Conservation (phyloP, 176 grass and related monocot genomes). For the Paspalum vaginatum region DNA sequence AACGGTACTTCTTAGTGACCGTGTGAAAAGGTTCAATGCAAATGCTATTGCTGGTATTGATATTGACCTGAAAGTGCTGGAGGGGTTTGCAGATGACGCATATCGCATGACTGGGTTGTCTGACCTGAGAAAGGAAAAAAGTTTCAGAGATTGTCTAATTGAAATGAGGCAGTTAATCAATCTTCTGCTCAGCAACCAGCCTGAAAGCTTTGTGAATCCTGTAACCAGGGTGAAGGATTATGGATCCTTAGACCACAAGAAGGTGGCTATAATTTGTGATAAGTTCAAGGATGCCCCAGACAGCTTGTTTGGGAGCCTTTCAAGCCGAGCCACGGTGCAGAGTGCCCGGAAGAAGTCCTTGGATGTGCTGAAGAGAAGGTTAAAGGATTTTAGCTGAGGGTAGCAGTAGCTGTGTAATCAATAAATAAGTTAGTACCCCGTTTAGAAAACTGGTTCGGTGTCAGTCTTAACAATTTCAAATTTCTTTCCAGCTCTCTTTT, state of each 20-base stretch:
- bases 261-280: slow-evolving; percentile 75
- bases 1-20: slow-evolving; percentile 68
- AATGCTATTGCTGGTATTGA: slow-evolving; percentile 69
- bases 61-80: slow-evolving; percentile 72
- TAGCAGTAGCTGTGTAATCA: slow-evolving; percentile 6
- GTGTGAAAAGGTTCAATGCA: slow-evolving; percentile 79
- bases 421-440: not conserved
- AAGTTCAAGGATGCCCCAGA: slow-evolving; percentile 88
- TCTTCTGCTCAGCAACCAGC: slow-evolving; percentile 85
- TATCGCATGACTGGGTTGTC: slow-evolving; percentile 56
- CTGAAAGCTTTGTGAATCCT: slow-evolving; percentile 80
- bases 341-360: slow-evolving; percentile 86
- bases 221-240: slow-evolving; percentile 74
- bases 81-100: slow-evolving; percentile 65
- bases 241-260: slow-evolving; percentile 78
- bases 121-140: slow-evolving; percentile 61
- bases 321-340: slow-evolving; percentile 63
- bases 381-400: slow-evolving; percentile 92
- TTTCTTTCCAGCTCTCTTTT: not conserved
- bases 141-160: slow-evolving; percentile 68
- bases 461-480: not conserved
- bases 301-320: slow-evolving; percentile 82
- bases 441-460: not conserved
- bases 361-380: slow-evolving; percentile 86
- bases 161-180: slow-evolving; percentile 79